These are phyloP conservation scores for Talaromyces thailandensis DNA, from an alignment of 495 filamentous ascomycete species.

Conservation along the genomic window DNA sequence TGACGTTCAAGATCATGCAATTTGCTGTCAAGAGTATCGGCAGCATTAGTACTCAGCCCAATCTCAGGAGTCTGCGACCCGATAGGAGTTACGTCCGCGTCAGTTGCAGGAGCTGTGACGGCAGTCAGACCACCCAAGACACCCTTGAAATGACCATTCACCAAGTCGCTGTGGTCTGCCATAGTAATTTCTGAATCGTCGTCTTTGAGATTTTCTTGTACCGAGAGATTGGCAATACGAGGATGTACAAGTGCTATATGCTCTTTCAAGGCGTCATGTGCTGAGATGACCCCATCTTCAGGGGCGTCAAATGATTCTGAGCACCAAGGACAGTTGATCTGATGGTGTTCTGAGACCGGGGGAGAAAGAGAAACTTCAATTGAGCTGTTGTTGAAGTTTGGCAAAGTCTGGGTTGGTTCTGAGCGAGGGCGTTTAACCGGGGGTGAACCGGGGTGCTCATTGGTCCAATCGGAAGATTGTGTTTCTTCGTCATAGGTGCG, in stretches of 20 bases:
- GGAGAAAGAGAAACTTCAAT: constrained; percentile 29
- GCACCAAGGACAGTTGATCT: constrained; percentile 29
- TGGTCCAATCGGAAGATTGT: constrained; percentile 24
- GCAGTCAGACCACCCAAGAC: not conserved
- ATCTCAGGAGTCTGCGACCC: constrained; percentile 8
- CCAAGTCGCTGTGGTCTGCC: constrained; percentile 13
- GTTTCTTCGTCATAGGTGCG: constrained; percentile 24
- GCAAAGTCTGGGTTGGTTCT: constrained; percentile 21
- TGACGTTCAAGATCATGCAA: constrained; percentile 21
- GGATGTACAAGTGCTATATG: constrained; percentile 28
- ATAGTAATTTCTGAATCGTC: not conserved
- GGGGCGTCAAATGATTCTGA: constrained; percentile 23
- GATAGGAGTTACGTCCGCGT: constrained; percentile 7
- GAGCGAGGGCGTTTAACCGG: constrained; percentile 12
- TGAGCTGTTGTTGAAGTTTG: constrained; percentile 22
- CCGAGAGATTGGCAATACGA: constrained; percentile 15
- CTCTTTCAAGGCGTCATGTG: constrained; percentile 20
- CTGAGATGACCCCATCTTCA: constrained; percentile 16
- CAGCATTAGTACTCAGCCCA: constrained; percentile 12
- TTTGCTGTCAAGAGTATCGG: constrained; percentile 22
- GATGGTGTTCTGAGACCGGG: constrained; percentile 13
- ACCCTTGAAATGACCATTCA: constrained; percentile 8
- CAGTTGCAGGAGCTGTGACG: constrained; percentile 4
- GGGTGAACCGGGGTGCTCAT: not conserved
- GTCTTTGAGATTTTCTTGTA: constrained; percentile 18